These are phyloP conservation scores for Trametes punicea DNA, from an alignment of 768 basidiomycete genomes.

Conservation along the genomic window DNA sequence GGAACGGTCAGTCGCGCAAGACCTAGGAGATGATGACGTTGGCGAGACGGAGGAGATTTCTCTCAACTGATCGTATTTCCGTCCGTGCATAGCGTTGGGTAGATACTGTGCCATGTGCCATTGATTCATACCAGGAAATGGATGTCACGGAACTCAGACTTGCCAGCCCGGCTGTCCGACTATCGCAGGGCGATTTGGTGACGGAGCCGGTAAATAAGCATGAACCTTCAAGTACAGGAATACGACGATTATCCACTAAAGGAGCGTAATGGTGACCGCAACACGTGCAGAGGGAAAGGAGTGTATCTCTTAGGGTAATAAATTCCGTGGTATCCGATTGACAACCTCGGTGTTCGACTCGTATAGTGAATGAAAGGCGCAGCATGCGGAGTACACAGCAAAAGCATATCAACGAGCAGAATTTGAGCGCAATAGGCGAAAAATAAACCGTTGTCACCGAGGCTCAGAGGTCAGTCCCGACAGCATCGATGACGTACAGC, in stretches of 20 bases:
- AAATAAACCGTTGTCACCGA: no score
- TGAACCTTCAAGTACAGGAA: neutral
- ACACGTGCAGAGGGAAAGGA: neutral
- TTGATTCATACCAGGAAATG: neutral
- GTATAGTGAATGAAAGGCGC: neutral
- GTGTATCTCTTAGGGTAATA: neutral
- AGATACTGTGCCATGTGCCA: neutral
- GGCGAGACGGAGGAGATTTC: constrained; percentile 75
- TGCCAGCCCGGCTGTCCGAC: no score
- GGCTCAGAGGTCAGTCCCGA: constrained; percentile 55
- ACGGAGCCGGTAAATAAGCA: no score
- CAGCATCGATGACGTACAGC: constrained; percentile 82
- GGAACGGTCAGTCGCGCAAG: constrained; percentile 44
- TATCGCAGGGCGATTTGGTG: no score
- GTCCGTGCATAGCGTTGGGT: neutral
- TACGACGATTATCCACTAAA: neutral
- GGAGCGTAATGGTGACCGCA: neutral
- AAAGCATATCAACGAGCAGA: no score
- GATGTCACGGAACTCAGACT: no score
- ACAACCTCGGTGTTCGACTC: constrained; percentile 3
- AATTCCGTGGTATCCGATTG: constrained; percentile 8
- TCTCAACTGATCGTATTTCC: constrained; percentile 19
- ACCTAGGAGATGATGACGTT: constrained; percentile 68
- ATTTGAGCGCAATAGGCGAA: no score
- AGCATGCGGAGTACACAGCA: neutral